These are phyloP conservation scores for Debaryomyces coudertii DNA, from an alignment of 1,139 yeast species.

Conservation along the genomic window DNA sequence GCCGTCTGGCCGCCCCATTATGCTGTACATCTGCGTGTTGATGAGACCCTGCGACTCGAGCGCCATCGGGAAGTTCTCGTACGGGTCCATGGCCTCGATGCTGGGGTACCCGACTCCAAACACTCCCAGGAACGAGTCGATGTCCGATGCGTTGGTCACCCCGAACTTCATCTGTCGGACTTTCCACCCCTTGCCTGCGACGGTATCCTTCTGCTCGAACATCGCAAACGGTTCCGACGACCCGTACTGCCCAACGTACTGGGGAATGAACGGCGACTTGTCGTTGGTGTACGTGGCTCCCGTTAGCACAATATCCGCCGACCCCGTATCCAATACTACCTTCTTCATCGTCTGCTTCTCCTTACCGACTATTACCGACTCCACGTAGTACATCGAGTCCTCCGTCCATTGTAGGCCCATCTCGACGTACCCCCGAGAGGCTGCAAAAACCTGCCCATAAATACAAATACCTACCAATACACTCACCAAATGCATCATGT, in stretches of 20 bases:
- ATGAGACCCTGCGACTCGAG: slow-evolving; percentile 20
- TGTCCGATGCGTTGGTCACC: slow-evolving; percentile 8
- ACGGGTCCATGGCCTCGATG: slow-evolving; percentile 18
- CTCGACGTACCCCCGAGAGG: slow-evolving; percentile 1
- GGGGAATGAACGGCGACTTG: slow-evolving; percentile 16
- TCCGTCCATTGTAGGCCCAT: slow-evolving; percentile 2
- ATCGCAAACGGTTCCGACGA: slow-evolving; percentile 19
- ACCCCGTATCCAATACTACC: slow-evolving; percentile 27
- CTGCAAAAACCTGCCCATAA: slow-evolving; percentile 7
- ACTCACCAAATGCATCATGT: not conserved
- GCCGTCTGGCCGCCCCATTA: slow-evolving; percentile 17
- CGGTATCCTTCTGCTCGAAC: slow-evolving; percentile 16
- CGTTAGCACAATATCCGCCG: slow-evolving; percentile 25
- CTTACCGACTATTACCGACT: slow-evolving; percentile 21
- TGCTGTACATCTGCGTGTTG: slow-evolving; percentile 17
- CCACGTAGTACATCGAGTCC: slow-evolving; percentile 16
- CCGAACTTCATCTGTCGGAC: slow-evolving; percentile 17
- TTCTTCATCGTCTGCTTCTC: slow-evolving; percentile 19
- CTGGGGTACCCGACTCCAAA: slow-evolving; percentile 26
- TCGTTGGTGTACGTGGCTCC: slow-evolving; percentile 12
- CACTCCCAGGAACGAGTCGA: slow-evolving; percentile 19
- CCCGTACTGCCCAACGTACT: slow-evolving; percentile 18
- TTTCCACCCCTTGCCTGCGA: slow-evolving; percentile 7
- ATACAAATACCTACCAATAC: not conserved
- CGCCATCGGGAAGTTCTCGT: slow-evolving; percentile 19